Base-by-base conservation (phyloP, 495 filamentous ascomycete genomes). In the Niebla homalea region DNA sequence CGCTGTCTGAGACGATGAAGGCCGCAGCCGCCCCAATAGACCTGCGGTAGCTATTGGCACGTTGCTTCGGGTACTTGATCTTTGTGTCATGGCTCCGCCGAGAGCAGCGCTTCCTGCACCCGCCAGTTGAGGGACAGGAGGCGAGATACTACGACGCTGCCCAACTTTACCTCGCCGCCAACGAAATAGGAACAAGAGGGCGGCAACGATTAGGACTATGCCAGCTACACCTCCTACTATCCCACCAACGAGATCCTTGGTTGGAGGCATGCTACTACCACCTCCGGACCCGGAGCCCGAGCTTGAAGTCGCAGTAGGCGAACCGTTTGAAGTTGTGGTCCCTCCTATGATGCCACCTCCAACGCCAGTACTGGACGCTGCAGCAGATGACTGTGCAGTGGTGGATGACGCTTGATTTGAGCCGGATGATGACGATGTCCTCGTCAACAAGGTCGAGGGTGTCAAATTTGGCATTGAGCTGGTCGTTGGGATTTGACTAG, bases 161-260 rank as follows among this genome's bases (percentile, higher is more conserved):
- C 58, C 48, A 46, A 57, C 36, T 37, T 61, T 49, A 55, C 62
- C 46, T 56, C 63, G 55, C 53, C 64, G 67, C 66, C 81, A 80
- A 50, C 74, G 70, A 16, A 83, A 57, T 37, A 80, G 46, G 53
- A 70, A 68, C 37, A 84, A 67, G 0, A 77, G 57, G 39, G 80
- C 46, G 11, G 82, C 52, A 7, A 81, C 53, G 42, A 84, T 53
- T 26, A 83, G 55, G 8, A 79, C 75, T 11, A 81, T 62, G 16
- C 79, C 82, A 39, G 81, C 79, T 36, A 84, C 64, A 36, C 78
- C 74, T 20, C 82, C 82, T 7, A 85, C 67, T 11, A 86, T 78
- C 23, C 82, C 76, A 16, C 82, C 82, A 6, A 81, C 77, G 20
- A 85, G 64, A 22, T 63, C 59, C 14, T 61, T 51, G 10, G 66